These are phyloP conservation scores for Beauveria bassiana DNA, from an alignment of 2,329 filamentous ascomycete species.

Conservation along the genomic window DNA sequence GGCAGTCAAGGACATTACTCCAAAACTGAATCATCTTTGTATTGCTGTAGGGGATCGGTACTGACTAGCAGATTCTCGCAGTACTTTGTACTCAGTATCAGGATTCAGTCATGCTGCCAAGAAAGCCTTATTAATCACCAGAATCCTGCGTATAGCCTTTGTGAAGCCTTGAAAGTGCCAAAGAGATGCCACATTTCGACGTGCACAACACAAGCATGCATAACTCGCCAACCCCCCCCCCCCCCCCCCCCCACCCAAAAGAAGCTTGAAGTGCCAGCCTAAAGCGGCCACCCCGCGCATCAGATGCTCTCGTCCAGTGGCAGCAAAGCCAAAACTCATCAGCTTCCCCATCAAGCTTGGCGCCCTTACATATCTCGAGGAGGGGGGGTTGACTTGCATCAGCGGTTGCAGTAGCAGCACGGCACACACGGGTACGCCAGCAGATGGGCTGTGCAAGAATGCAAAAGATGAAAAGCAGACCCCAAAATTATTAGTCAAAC, in stretches of 20 bases:
- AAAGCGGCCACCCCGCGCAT: background rate
- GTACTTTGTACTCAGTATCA: too few relatives aligned
- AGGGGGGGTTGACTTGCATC: background rate
- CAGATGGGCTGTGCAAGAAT: background rate
- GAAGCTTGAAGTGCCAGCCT: background rate
- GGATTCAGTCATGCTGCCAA: too few relatives aligned
- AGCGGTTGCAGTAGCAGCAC: background rate
- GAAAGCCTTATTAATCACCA: too few relatives aligned
- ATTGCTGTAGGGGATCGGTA: too few relatives aligned
- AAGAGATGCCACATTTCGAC: background rate
- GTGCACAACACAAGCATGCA: background rate
- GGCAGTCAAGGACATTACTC: too few relatives aligned
- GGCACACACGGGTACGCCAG: background rate
- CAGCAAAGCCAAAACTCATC: constrained; percentile 7
- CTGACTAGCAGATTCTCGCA: too few relatives aligned
- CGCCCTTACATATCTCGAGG: background rate
- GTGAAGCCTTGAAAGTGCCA: too few relatives aligned
- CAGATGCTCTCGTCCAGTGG: background rate
- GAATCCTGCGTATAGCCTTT: too few relatives aligned
- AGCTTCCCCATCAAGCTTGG: constrained; percentile 5
- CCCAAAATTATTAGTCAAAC: too few relatives aligned
- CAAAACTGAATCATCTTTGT: too few relatives aligned
- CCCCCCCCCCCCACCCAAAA: too few relatives aligned
- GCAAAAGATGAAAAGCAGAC: background rate
- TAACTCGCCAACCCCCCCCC: background rate